Evolutionary conservation across 768 basidiomycete species (phyloP), one percentile per base, ranked within the genome.

Genomic region (Melanogaster broomeanus): DNA sequence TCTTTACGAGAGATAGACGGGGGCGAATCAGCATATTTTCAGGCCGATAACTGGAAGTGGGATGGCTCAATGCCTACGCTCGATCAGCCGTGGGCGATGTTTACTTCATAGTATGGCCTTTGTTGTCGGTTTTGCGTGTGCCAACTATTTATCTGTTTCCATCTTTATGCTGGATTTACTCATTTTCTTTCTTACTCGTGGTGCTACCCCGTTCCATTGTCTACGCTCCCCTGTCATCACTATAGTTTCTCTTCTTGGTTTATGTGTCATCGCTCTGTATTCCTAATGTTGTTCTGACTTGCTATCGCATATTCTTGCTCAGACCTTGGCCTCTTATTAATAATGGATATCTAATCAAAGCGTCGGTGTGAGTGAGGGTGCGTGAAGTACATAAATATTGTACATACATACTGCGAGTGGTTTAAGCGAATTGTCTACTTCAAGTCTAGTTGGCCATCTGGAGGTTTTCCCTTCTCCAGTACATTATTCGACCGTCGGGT

Each of bases 81-180:
- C 55, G 88, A 90, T 6, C 83, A 80, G 62, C 77, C 86, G 21
- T 91, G 89, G 89, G 85, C 85, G 28, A 83, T 90, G 61, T 84
- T 75, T 70, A 71, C 60, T 42, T 67, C 67, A 58, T 69, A 63
- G 56, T 60, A 42, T 59, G 54, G 63, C 49, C 47, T 48, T 56
- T 51, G 49, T 44, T 21, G 43, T 42, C 18, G 31, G 34, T 61
- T 65, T 63, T 66, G 56, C 53, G 59, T 58, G 66, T 68, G 68
- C 58, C 59, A 67, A 56, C 62, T 74, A 71, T 74, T 72, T 69
- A 67, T 68, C 71, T 62, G 67, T 64, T 61, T 65, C 69, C 69
- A 70, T 72, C 69, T 63, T 66, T 65, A 66, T 68, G 65, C 66
- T 68, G 77, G 77, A 77, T 72, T 66, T 68, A 70, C 62, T 64